phyloP scores from a whole-genome alignment of 2,329 filamentous ascomycete species.

The Elsinoe ampelina region DNA sequence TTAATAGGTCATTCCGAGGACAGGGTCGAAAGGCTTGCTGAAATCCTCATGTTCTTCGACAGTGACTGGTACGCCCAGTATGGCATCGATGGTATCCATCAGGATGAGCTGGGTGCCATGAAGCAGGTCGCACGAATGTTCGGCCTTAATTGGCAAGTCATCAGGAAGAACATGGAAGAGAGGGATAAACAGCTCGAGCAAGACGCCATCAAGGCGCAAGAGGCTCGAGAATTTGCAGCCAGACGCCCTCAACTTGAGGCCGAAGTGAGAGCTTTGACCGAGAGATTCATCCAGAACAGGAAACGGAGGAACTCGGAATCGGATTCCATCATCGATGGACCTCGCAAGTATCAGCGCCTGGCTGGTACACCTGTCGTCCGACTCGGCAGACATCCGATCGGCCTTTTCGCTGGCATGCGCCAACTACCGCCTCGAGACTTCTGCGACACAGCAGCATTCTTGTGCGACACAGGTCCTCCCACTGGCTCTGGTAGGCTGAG shows the following conservation, averaged over 20 bases:
- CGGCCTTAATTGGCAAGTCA: not conserved
- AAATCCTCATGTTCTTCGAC: too few species aligned
- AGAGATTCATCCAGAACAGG: not conserved
- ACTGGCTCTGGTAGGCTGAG: too few species aligned
- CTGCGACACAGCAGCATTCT: too few species aligned
- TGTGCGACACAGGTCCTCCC: too few species aligned
- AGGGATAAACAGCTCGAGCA: not conserved
- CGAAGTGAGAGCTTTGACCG: not conserved
- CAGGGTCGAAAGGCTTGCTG: too few species aligned
- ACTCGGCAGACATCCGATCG: not conserved
- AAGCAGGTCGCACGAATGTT: not conserved
- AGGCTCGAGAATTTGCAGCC: too few species aligned
- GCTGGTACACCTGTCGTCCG: not conserved
- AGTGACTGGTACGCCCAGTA: too few species aligned
- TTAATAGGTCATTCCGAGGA: too few species aligned
- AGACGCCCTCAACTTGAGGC: not conserved
- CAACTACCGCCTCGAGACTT: too few species aligned
- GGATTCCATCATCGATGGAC: not conserved
- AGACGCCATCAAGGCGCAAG: too few species aligned
- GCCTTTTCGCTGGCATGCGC: too few species aligned
- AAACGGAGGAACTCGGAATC: not conserved
- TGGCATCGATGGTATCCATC: not conserved
- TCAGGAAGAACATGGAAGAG: not conserved
- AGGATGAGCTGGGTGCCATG: not conserved
- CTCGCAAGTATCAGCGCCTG: not conserved